Conservation (phyloP, 805 yeast genomes). For the Zygosaccharomyces siamensis region DNA sequence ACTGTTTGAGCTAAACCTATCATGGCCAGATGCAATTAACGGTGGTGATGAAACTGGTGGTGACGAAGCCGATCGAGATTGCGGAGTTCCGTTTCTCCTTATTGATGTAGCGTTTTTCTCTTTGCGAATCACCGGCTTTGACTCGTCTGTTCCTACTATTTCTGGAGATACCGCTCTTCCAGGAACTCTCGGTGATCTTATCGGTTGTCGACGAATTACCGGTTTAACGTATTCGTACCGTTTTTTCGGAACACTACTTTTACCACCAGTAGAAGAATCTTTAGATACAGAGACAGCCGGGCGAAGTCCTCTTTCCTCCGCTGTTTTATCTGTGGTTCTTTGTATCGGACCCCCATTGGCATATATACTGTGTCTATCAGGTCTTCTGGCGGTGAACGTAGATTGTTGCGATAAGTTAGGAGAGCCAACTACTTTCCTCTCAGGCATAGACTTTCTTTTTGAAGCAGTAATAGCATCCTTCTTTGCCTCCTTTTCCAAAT, state of each 20-base stretch:
- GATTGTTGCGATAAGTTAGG: neutral
- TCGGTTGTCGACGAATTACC: conserved; percentile 20
- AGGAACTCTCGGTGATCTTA: conserved; percentile 13
- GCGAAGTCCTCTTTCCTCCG: neutral
- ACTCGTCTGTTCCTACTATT: neutral
- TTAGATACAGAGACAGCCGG: neutral
- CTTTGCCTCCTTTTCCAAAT: conserved; percentile 18
- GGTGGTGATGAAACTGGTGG: conserved; percentile 1
- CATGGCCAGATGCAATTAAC: neutral
- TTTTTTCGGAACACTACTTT: conserved; percentile 9
- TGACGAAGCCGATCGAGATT: conserved; percentile 1
- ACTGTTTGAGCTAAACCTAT: neutral
- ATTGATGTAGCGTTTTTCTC: conserved; percentile 3
- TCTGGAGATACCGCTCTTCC: conserved; percentile 5
- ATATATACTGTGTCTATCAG: conserved; percentile 5
- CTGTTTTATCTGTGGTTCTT: neutral
- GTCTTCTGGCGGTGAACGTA: neutral
- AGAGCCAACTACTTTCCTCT: neutral
- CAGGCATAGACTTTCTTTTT: neutral
- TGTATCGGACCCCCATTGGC: neutral
- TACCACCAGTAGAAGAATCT: neutral
- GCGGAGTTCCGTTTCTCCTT: conserved; percentile 5
- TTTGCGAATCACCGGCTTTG: neutral
- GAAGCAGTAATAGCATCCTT: conserved; percentile 1
- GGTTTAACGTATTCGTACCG: conserved; percentile 21